These are phyloP conservation scores for Zygoascus bituminiphila DNA, from an alignment of 805 yeast genomes.

Conservation along the genomic window DNA sequence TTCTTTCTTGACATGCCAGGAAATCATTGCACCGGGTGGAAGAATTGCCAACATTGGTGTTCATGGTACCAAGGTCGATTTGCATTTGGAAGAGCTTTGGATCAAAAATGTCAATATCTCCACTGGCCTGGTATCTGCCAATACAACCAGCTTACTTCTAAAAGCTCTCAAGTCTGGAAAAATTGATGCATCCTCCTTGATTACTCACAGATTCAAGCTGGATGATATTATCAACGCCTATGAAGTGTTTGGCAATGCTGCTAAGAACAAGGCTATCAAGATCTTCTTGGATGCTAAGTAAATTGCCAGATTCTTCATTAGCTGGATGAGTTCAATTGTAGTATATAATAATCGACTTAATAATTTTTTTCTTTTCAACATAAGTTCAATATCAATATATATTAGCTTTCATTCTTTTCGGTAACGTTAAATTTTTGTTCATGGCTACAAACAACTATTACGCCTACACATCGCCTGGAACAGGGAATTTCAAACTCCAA, in stretches of 20 bases:
- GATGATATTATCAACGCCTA: slow-evolving; percentile 68
- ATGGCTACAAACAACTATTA: background rate
- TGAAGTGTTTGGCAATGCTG: slow-evolving; percentile 41
- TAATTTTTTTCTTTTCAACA: too few relatives aligned
- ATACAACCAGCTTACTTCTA: slow-evolving; percentile 35
- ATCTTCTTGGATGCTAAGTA: slow-evolving; percentile 28
- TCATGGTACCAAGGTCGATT: slow-evolving; percentile 57
- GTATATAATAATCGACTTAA: too few relatives aligned
- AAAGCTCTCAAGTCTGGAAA: slow-evolving; percentile 40
- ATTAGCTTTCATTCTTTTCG: too few relatives aligned
- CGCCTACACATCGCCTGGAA: slow-evolving; percentile 59
- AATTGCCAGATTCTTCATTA: too few relatives aligned
- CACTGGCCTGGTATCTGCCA: slow-evolving; percentile 45
- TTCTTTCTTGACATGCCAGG: slow-evolving; percentile 62
- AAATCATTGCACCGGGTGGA: slow-evolving; percentile 58
- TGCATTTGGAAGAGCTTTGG: slow-evolving; percentile 65
- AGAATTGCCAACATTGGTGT: slow-evolving; percentile 77
- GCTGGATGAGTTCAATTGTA: too few relatives aligned
- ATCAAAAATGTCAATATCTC: slow-evolving; percentile 55
- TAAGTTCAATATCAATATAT: too few relatives aligned
- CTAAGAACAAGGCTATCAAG: slow-evolving; percentile 62
- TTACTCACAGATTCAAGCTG: slow-evolving; percentile 67
- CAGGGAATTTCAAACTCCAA: slow-evolving; percentile 74
- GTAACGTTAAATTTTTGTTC: background rate
- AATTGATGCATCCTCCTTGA: slow-evolving; percentile 55